These are phyloP conservation scores for Thalia dealbata DNA, from an alignment of 176 grass and related monocot genomes.

Conservation along the genomic window DNA sequence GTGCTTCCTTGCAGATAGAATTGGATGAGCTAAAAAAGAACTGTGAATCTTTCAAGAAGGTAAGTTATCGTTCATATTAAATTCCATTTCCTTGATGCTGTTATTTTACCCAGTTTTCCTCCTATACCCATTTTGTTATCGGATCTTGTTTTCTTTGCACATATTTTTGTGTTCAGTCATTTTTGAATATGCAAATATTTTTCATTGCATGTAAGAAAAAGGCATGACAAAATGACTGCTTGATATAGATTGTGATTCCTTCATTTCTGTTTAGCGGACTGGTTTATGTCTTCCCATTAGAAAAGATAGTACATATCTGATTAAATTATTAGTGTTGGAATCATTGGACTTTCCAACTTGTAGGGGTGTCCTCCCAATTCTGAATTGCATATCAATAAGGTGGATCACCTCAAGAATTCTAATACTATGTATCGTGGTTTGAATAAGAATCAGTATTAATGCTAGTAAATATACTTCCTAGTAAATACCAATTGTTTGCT, in stretches of 20 bases:
- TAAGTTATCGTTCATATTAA: conserved; percentile 30
- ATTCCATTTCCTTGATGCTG: not conserved
- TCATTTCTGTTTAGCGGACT: not conserved
- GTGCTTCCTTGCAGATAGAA: conserved; percentile 50
- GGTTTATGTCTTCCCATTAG: too few relatives aligned
- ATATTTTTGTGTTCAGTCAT: not conserved
- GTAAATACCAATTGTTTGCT: too few relatives aligned
- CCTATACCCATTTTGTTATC: not conserved
- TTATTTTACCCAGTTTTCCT: not conserved
- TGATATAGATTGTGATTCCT: not conserved
- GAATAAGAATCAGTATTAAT: too few relatives aligned
- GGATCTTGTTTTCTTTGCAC: not conserved
- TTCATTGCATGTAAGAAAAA: not conserved
- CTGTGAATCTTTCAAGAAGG: conserved; percentile 51
- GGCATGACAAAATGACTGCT: not conserved
- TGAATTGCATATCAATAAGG: too few relatives aligned
- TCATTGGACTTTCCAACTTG: too few relatives aligned
- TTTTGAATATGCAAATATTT: not conserved
- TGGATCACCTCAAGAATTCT: too few relatives aligned
- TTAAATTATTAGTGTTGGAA: too few relatives aligned
- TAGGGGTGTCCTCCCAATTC: too few relatives aligned
- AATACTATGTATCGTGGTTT: too few relatives aligned
- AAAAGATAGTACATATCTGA: too few relatives aligned
- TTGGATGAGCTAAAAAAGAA: conserved; percentile 46
- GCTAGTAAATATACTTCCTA: too few relatives aligned